These are phyloP conservation scores for Phylloporus sp. DNA, from an alignment of 768 basidiomycete genomes.

Conservation along the genomic window DNA sequence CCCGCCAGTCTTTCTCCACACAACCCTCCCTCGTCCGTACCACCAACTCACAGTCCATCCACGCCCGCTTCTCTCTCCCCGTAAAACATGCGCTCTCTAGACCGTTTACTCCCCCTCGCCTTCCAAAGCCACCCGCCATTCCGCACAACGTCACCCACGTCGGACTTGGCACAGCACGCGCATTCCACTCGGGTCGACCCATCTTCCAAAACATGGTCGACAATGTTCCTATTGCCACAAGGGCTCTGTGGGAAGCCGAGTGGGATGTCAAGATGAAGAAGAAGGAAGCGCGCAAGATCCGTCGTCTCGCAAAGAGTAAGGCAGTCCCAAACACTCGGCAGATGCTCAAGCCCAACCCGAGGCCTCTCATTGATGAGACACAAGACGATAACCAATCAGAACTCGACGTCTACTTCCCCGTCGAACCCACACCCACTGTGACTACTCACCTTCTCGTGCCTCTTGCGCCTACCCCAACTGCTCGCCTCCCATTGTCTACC, in stretches of 20 bases:
- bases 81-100: conserved; percentile 49
- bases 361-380: conserved; percentile 2
- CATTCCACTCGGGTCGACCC: conserved; percentile 69
- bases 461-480: conserved; percentile 69
- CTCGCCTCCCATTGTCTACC: conserved; percentile 55
- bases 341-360: conserved; percentile 26
- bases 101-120: conserved; percentile 43
- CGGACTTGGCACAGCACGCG: conserved; percentile 72
- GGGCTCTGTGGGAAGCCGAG: conserved; percentile 73
- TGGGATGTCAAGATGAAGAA: conserved; percentile 56
- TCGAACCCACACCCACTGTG: conserved; percentile 34
- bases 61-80: conserved; percentile 54
- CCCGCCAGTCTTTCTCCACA: conserved; percentile 9
- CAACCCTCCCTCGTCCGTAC: conserved; percentile 13
- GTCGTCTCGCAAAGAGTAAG: conserved; percentile 21
- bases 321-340: conserved; percentile 21
- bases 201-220: conserved; percentile 78
- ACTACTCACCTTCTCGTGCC: conserved; percentile 72
- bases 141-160: conserved; percentile 58
- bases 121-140: conserved; percentile 54
- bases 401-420: conserved; percentile 62
- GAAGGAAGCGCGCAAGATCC: conserved; percentile 31
- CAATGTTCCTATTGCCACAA: conserved; percentile 72
- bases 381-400: conserved; percentile 31
- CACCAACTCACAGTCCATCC: conserved; percentile 37